A percentile compares a stretch with the other conserved stretches of the same genome.
Evolutionary conservation across 768 basidiomycete species (phyloP).

Genomic region (Cantharellus cinnabarinus): DNA sequence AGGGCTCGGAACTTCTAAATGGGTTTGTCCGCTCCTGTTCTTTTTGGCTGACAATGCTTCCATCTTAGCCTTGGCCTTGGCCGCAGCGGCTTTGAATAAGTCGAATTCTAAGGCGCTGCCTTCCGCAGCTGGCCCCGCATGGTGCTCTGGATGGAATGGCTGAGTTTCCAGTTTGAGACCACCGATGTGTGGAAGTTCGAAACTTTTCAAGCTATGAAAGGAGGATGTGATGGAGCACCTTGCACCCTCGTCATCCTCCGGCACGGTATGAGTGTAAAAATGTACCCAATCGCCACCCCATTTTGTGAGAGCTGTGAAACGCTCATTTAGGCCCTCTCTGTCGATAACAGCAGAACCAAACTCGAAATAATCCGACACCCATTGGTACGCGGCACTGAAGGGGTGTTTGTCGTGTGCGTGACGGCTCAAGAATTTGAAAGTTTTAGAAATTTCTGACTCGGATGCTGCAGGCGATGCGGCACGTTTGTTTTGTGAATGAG

Average conservation of each 20-base stretch:
- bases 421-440: conserved; percentile 27
- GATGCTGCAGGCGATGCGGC: too few species aligned
- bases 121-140: too few species aligned
- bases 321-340: conserved; percentile 26
- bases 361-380: conserved; percentile 35
- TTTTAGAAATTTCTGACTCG: not conserved
- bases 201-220: too few species aligned
- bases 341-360: conserved; percentile 42
- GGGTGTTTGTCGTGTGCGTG: conserved; percentile 31
- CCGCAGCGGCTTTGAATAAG: not conserved
- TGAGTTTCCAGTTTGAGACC: too few species aligned
- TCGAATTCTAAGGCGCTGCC: too few species aligned
- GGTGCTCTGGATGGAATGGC: too few species aligned
- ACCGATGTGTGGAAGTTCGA: too few species aligned
- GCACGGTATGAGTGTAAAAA: conserved; percentile 34
- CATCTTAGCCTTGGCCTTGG: not conserved
- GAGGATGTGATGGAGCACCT: not conserved
- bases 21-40: too few species aligned
- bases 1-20: too few species aligned
- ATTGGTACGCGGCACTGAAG: conserved; percentile 23
- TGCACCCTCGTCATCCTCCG: not conserved
- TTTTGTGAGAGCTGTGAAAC: conserved; percentile 27
- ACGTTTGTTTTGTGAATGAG: too few species aligned
- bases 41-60: not conserved
- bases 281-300: conserved; percentile 37